A percentile compares a stretch with the other conserved stretches of the same genome.
Conservation (phyloP, 805 yeast species). For the Maudiozyma saulgeensis region DNA sequence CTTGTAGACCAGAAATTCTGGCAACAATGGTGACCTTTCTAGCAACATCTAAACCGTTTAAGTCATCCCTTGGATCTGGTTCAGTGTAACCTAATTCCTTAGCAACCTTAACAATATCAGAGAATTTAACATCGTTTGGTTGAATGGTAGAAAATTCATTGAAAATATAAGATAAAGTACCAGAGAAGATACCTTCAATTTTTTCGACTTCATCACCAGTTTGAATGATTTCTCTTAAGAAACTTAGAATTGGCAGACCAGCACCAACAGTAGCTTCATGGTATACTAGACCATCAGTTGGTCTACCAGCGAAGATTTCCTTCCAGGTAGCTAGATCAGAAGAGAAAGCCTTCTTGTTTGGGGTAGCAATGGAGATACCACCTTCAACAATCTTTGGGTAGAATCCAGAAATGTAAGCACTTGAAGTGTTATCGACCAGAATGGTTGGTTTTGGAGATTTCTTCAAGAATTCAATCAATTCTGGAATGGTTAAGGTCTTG, state of each 20-base stretch:
- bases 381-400: constrained; percentile 65
- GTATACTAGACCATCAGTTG: constrained; percentile 62
- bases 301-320: constrained; percentile 52
- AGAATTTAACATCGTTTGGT: constrained; percentile 59
- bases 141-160: constrained; percentile 76
- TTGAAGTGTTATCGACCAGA: constrained; percentile 90
- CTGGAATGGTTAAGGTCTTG: constrained; percentile 43
- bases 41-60: constrained; percentile 96
- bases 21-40: constrained; percentile 95
- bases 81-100: constrained; percentile 92
- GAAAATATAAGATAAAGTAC: constrained; percentile 90
- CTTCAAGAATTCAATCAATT: constrained; percentile 52
- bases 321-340: constrained; percentile 69
- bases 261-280: constrained; percentile 99
- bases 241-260: constrained; percentile 87
- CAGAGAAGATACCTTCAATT: constrained; percentile 94
- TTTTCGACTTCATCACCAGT: constrained; percentile 90
- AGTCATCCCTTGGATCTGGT: constrained; percentile 98
- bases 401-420: constrained; percentile 60
- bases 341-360: constrained; percentile 96
- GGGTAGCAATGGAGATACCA: constrained; percentile 93
- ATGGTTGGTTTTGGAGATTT: constrained; percentile 67
- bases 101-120: constrained; percentile 83
- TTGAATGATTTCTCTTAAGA: constrained; percentile 75
- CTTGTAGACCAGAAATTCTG: constrained; percentile 78